These are phyloP conservation scores for Fusarium fujikuroi DNA, from an alignment of 2,329 filamentous ascomycete genomes.

Conservation along the genomic window DNA sequence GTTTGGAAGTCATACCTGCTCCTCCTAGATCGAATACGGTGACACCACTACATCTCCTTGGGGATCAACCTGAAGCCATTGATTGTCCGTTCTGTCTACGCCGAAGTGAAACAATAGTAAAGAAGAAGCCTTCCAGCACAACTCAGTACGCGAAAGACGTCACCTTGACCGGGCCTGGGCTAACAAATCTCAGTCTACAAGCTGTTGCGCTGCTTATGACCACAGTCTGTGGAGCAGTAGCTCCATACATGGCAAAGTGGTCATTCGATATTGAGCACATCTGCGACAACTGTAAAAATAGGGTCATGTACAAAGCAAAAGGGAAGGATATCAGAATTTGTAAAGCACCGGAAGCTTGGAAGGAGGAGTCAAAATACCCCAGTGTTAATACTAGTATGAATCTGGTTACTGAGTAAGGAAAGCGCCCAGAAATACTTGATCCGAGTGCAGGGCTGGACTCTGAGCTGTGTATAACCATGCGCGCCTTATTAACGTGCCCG, in stretches of 20 bases:
- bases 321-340: background rate
- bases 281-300: background rate
- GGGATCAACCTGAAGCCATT: background rate
- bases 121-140: background rate
- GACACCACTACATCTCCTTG: background rate
- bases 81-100: background rate
- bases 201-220: background rate
- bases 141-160: background rate
- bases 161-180: rapidly evolving
- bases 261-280: background rate
- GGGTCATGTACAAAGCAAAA: background rate
- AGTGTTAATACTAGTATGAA: too few species aligned
- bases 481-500: background rate
- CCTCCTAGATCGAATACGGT: background rate
- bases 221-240: background rate
- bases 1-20: background rate
- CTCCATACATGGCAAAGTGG: conserved; percentile 3
- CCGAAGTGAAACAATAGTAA: background rate
- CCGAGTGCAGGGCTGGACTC: background rate
- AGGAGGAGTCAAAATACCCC: background rate
- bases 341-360: background rate
- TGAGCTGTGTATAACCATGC: background rate
- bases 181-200: background rate
- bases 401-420: rapidly evolving
- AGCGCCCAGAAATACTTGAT: background rate